Percentiles rank a stretch among this genome's conserved stretches.
These are phyloP conservation scores for Cutaneotrichosporon arboriforme DNA, from an alignment of 1,284 basidiomycete species.

Conservation along the genomic window DNA sequence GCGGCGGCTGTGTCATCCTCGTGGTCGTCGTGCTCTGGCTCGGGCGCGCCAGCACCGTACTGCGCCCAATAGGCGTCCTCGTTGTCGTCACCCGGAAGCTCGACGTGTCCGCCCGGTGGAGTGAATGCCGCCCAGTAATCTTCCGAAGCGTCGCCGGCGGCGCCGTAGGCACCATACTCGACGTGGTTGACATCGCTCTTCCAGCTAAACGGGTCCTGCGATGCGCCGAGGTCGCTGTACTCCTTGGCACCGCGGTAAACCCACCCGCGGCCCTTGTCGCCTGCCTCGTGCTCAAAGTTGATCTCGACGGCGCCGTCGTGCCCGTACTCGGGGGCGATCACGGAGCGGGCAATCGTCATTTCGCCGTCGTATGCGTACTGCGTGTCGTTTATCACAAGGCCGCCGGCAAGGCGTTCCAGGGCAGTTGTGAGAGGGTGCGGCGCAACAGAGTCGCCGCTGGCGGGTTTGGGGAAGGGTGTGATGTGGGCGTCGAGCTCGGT, in stretches of 20 bases:
- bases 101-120: slow-evolving; percentile 7
- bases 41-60: slow-evolving; percentile 23
- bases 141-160: slow-evolving; percentile 9
- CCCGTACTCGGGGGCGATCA: slow-evolving; percentile 5
- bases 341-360: slow-evolving; percentile 9
- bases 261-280: slow-evolving; percentile 30
- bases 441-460: neutral
- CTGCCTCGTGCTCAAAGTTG: slow-evolving; percentile 14
- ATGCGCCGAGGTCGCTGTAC: neutral
- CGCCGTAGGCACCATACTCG: neutral
- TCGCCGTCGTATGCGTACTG: slow-evolving; percentile 20
- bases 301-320: slow-evolving; percentile 1
- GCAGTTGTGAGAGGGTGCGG: slow-evolving; percentile 12
- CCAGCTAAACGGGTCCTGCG: slow-evolving; percentile 5
- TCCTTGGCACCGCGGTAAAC: slow-evolving; percentile 24
- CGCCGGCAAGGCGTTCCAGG: neutral
- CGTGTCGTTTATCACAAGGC: slow-evolving; percentile 2
- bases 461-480: slow-evolving; percentile 25
- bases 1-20: neutral
- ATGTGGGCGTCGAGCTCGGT: slow-evolving; percentile 38
- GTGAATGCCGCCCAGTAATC: slow-evolving; percentile 35
- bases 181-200: slow-evolving; percentile 7
- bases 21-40: neutral
- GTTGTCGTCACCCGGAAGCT: slow-evolving; percentile 11
- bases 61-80: slow-evolving; percentile 42